These are phyloP conservation scores for Juncus inflexus DNA, from an alignment of 176 grass and related monocot species.

Conservation along the genomic window DNA sequence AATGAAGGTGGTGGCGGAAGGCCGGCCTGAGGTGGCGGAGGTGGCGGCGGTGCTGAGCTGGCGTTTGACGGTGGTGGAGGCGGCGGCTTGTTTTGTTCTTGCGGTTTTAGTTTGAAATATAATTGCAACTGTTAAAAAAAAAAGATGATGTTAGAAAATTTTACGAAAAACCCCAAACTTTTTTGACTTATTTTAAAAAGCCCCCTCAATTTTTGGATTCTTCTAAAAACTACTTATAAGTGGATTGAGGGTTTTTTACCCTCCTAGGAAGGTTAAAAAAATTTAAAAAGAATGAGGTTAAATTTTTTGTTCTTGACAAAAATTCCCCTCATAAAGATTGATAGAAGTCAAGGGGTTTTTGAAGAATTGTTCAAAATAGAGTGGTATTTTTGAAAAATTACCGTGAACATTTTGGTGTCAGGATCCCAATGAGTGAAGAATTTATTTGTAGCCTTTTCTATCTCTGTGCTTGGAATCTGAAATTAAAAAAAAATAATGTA, in stretches of 20 bases:
- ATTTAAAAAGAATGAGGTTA: too few species aligned
- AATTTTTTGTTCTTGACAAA: too few species aligned
- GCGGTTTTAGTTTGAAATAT: conserved; percentile 79
- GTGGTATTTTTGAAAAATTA: neutral
- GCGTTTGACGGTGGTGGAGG: conserved; percentile 44
- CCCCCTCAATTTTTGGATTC: too few species aligned
- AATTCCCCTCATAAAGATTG: too few species aligned
- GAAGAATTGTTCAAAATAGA: too few species aligned
- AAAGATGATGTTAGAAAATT: too few species aligned
- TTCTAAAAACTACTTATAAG: too few species aligned
- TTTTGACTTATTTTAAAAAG: too few species aligned
- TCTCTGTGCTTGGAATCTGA: conserved; percentile 89
- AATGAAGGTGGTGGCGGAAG: conserved; percentile 56
- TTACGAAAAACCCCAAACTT: too few species aligned
- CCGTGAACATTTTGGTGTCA: conserved; percentile 87
- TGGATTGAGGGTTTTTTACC: too few species aligned
- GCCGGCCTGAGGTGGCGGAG: conserved; percentile 50
- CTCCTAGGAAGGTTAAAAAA: too few species aligned
- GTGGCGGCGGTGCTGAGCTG: conserved; percentile 53
- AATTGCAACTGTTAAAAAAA: conserved; percentile 63
- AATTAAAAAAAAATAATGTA: neutral
- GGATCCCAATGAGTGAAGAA: conserved; percentile 99
- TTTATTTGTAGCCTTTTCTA: conserved; percentile 77
- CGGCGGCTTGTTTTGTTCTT: conserved; percentile 63
- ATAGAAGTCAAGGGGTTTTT: too few species aligned